These are phyloP conservation scores for Borealophlyctis nickersoniae DNA, from an alignment of 192 early-diverging fungal genomes.

Conservation along the genomic window DNA sequence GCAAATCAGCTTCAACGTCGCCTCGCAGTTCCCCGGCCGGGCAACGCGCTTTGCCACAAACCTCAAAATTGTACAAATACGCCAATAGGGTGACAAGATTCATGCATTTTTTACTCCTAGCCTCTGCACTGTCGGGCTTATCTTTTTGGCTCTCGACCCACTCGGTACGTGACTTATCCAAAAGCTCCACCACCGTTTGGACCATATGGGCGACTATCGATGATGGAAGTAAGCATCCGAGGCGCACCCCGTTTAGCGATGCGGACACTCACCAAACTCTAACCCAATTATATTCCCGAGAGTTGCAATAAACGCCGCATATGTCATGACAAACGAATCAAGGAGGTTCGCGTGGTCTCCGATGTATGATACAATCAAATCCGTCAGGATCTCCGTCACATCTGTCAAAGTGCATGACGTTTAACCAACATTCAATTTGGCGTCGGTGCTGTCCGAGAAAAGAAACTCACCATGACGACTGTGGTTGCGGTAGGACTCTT, in stretches of 20 bases:
- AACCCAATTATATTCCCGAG: conserved; percentile 78
- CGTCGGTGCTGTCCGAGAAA: background rate
- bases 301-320: conserved; percentile 80
- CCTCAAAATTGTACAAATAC: conserved; percentile 84
- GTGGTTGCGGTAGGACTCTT: conserved; percentile 70
- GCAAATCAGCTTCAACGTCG: too few species aligned
- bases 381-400: conserved; percentile 82
- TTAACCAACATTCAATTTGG: background rate
- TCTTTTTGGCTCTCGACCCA: conserved; percentile 2
- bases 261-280: conserved; percentile 86
- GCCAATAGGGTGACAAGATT: conserved; percentile 79
- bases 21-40: too few species aligned
- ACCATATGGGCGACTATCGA: conserved; percentile 76
- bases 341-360: conserved; percentile 80
- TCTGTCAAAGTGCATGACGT: conserved; percentile 42
- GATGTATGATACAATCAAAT: conserved; percentile 72
- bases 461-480: conserved; percentile 56
- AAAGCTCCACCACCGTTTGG: conserved; percentile 69
- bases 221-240: too few species aligned
- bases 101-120: conserved; percentile 66
- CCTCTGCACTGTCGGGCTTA: conserved; percentile 24
- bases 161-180: conserved; percentile 54
- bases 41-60: too few species aligned
- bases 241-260: too few species aligned
- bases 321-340: conserved; percentile 86